Evolutionary conservation across 2,329 filamentous ascomycete species (phyloP), one percentile per base, ranked within the genome.

Genomic region (Gyromitra esculenta): DNA sequence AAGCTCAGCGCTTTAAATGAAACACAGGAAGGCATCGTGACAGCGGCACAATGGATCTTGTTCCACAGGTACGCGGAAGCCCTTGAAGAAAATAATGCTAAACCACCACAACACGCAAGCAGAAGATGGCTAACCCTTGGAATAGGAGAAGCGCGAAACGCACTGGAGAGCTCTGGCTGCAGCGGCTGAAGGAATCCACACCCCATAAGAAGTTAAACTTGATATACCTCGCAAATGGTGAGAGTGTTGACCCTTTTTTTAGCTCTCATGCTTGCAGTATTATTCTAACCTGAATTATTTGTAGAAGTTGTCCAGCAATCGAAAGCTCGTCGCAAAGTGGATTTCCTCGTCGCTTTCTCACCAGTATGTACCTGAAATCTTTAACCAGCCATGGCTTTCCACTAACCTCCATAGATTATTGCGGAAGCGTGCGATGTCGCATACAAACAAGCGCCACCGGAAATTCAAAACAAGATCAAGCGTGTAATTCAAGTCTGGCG

Each of bases 1-100:
- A 97, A 97, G 86, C 91, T 99, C 69, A 96, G 94, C 41, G 93
- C 94, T 54, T 89, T 99, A 78, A 97, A 97, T 84, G 96, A 99
- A 85, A 97, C 94, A 9, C 95, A 99, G 83, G 96, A 99, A 83
- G 96, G 94, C 85, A 98, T 99, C 82, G 90, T 97, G 77, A 95
- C 93, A 45, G 94, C 97, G 78, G 94, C 96, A 74, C 95, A 98
- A 90, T 99, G 96, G 96, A 96, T 99, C 78, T 96, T 99, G 91
- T 99, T 99, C 83, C 95, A 99, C 85, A 91, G 94, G 94, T 97
- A 90, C 78, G 83, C 79, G 64, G 45, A 56, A 67, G 31, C 39
- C 62, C 41, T 75, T 71, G 18, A 65, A 52, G 35, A 63, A 59
- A 50, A 15, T 63, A 21, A 45, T 25, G 39, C 35, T 11, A 39